These are phyloP conservation scores for Phytopythium sindhum DNA, from an alignment of 352 stramenopile genomes.

Conservation along the genomic window DNA sequence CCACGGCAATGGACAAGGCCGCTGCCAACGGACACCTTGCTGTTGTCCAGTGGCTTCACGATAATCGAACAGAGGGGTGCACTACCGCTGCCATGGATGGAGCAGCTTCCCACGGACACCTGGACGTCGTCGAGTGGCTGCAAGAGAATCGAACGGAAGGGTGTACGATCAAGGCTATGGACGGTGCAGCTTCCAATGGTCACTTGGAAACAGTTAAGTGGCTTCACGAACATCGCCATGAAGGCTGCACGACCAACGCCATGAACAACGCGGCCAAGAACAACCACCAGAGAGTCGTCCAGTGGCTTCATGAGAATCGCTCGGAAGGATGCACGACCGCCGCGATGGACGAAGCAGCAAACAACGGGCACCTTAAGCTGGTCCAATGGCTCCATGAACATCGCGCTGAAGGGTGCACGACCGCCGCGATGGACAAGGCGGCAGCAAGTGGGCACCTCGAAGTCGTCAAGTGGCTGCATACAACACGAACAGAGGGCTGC, in stretches of 20 bases:
- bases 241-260: not conserved
- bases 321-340: not conserved
- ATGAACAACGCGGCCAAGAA: constrained; percentile 1
- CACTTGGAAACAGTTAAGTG: constrained; percentile 7
- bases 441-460: constrained; percentile 16
- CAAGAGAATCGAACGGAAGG: not conserved
- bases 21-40: constrained; percentile 4
- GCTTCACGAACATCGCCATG: not conserved
- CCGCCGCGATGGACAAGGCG: not conserved
- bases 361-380: constrained; percentile 1
- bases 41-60: constrained; percentile 4
- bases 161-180: not conserved
- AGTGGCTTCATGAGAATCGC: constrained; percentile 2
- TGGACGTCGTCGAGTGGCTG: constrained; percentile 4
- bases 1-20: not conserved
- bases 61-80: not conserved
- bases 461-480: constrained; percentile 30
- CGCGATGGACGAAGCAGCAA: constrained; percentile 2
- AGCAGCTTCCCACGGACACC: constrained; percentile 1
- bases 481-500: constrained; percentile 20
- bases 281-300: not conserved
- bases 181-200: not conserved
- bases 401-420: not conserved
- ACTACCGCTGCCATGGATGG: not conserved
- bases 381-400: constrained; percentile 4